Evolutionary conservation across 148 eudicot species (phyloP), one percentile per base, ranked within the genome.

Genomic region (Amaranthus palmeri): DNA sequence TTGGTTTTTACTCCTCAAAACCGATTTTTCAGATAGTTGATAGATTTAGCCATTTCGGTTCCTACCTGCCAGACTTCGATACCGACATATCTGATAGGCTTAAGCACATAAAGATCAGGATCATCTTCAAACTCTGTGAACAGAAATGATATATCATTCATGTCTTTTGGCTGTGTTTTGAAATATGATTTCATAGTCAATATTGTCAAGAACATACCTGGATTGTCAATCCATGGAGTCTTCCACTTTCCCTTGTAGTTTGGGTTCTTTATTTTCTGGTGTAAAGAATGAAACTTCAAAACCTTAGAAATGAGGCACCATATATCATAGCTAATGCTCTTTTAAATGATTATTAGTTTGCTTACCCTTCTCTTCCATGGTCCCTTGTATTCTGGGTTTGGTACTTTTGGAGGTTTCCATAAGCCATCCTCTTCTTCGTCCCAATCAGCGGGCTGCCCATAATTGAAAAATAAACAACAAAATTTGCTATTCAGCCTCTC

Each of bases 31-130:
- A 47, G 41, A n/a, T 41, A 65, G 11, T 63, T 67, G 10, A 58
- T 15, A 36, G 54, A 15, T 13, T 60, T 25, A 25, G 36, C 36
- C 36, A 25, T 0, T 25, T 25, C 64, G 51, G 3, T 63, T 81
- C 71, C 9, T 77, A 89, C 98, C 91, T 95, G 99, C 99, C 99
- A 95, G 71, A 91, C 93, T 84, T 95, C 99, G 11, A 95, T 89
- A 48, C 99, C 99, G 45, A 95, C 93, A 77, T 95, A 95, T 71
- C 92, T 88, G 73, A 88, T 88, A 48, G 97, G 93, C 85, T 85
- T 91, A 72, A 91, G 72, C 49, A 95, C 99, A 81, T 95, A 95
- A 54, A 95, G 86, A 74, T 95, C 97, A 44, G 99, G 99, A 78
- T 91, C 99, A 80, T 95, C 99, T 83, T 95, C 97, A 62, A 95